Evolutionary conservation across 2,329 filamentous ascomycete genomes (phyloP).

Genomic region (Diaporthe caulivora): DNA sequence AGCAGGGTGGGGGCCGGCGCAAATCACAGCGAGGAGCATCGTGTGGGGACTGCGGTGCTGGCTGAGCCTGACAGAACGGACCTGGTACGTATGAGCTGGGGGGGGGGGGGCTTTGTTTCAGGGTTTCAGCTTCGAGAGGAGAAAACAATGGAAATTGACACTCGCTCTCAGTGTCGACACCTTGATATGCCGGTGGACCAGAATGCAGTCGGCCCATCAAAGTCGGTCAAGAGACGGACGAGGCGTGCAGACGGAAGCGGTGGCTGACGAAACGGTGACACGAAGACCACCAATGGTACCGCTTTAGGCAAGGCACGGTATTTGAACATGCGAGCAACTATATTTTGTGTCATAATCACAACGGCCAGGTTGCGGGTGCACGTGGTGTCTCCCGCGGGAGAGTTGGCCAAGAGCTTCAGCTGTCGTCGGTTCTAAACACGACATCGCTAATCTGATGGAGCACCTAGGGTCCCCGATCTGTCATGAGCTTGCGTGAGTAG

Average conservation of each 20-base stretch:
- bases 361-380: conserved; percentile 11
- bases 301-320: conserved; percentile 14
- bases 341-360: conserved; percentile 1
- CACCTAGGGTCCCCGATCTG: conserved; percentile 22
- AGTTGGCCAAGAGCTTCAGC: conserved; percentile 17
- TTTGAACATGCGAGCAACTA: neutral
- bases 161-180: neutral
- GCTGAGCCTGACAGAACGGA: conserved; percentile 11
- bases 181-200: conserved; percentile 4
- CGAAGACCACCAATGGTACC: neutral
- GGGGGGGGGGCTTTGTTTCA: conserved; percentile 34
- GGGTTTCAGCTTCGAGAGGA: conserved; percentile 33
- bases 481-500: conserved; percentile 19
- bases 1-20: conserved; percentile 33
- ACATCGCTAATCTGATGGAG: conserved; percentile 17
- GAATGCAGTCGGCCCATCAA: conserved; percentile 18
- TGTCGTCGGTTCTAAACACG: neutral
- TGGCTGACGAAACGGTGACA: conserved; percentile 17
- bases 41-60: conserved; percentile 33
- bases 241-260: neutral
- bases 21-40: conserved; percentile 34
- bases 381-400: conserved; percentile 3
- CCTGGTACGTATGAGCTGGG: conserved; percentile 21
- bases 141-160: neutral
- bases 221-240: neutral